These are phyloP conservation scores for Mortierella sp. DNA, from an alignment of 371 early-diverging fungal species.

Conservation along the genomic window DNA sequence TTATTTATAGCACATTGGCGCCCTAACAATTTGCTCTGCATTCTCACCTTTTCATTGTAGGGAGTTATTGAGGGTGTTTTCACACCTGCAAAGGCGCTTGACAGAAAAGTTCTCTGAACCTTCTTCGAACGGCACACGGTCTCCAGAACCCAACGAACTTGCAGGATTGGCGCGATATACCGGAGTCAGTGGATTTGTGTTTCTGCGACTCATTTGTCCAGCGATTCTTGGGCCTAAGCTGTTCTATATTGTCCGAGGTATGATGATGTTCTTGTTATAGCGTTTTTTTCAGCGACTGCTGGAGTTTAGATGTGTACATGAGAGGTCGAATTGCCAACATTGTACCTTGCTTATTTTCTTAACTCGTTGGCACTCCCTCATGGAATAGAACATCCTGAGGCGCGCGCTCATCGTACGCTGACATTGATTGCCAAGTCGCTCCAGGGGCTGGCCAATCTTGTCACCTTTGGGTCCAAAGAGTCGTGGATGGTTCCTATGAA, in stretches of 20 bases:
- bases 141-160: constrained; percentile 23
- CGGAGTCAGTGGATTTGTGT: constrained; percentile 80
- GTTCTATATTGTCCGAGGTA: constrained; percentile 78
- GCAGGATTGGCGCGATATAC: constrained; percentile 44
- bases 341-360: no score
- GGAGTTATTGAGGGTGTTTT: constrained; percentile 60
- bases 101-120: constrained; percentile 45
- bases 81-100: constrained; percentile 62
- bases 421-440: constrained; percentile 86
- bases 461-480: constrained; percentile 83
- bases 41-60: background rate
- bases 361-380: background rate
- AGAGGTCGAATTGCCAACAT: background rate
- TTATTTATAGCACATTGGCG: no score
- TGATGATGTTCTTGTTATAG: background rate
- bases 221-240: constrained; percentile 88
- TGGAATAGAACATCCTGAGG: constrained; percentile 72
- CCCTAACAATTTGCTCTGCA: background rate
- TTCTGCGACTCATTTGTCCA: constrained; percentile 87
- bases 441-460: constrained; percentile 84
- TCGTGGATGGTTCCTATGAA: constrained; percentile 83
- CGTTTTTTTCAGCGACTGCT: background rate
- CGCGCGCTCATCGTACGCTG: constrained; percentile 75
- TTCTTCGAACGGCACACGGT: background rate
- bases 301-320: background rate